Evolutionary conservation across 1,139 yeast species (phyloP).

Genomic region (Pichia sp.): DNA sequence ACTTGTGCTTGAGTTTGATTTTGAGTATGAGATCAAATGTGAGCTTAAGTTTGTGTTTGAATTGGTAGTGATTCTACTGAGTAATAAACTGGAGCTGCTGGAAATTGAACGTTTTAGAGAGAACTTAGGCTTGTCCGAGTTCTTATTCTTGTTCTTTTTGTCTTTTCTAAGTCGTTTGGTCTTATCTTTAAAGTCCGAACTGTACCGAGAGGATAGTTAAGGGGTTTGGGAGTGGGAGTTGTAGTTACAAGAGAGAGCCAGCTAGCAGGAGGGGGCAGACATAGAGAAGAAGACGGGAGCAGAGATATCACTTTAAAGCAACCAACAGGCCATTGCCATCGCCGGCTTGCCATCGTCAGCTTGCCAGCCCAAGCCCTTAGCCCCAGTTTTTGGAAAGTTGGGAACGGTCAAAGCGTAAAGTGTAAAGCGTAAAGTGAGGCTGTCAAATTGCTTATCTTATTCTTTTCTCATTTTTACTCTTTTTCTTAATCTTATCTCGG

Average conservation of each 20-base stretch:
- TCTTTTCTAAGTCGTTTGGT: slow-evolving; percentile 3
- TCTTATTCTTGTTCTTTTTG: not conserved
- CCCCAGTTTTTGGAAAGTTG: no score
- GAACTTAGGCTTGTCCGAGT: not conserved
- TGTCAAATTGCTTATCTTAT: no score
- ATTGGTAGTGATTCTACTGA: not conserved
- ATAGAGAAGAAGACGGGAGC: not conserved
- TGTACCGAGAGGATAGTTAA: not conserved
- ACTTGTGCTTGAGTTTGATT: not conserved
- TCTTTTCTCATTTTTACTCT: no score
- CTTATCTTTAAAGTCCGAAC: slow-evolving; percentile 2
- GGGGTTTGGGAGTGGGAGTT: not conserved
- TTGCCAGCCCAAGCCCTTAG: no score
- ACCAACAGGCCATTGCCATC: no score
- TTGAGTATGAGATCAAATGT: not conserved
- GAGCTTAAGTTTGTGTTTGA: not conserved
- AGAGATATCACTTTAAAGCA: not conserved
- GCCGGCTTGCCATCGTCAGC: no score
- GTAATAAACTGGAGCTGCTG: no score
- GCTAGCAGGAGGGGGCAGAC: not conserved
- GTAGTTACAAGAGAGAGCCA: not conserved
- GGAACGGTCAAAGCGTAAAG: no score
- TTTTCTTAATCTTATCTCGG: no score
- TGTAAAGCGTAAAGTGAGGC: no score
- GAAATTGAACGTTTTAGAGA: no score